phyloP scores from a whole-genome alignment of 1,284 basidiomycete species.

The Volvariella volvacea region DNA sequence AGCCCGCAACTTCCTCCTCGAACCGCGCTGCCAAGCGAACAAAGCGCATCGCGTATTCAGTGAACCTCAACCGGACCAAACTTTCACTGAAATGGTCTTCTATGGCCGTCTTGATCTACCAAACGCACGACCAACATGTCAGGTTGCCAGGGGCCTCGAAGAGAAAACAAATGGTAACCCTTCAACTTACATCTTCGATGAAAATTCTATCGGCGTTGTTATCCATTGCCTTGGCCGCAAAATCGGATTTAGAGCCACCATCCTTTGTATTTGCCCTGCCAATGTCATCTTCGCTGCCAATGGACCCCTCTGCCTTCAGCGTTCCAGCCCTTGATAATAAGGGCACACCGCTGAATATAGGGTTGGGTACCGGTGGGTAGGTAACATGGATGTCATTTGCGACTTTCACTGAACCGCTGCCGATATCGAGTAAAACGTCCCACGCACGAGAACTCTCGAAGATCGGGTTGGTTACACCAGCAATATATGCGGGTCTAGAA shows the following conservation, averaged over 20 bases:
- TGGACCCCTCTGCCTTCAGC: conserved; percentile 54
- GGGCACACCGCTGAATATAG: conserved; percentile 32
- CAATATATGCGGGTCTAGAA: conserved; percentile 81
- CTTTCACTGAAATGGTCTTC: conserved; percentile 41
- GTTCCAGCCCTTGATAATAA: conserved; percentile 49
- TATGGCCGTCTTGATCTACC: conserved; percentile 28
- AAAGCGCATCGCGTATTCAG: conserved; percentile 38
- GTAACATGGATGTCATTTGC: conserved; percentile 72
- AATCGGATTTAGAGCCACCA: conserved; percentile 37
- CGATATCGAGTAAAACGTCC: conserved; percentile 91
- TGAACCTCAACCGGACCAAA: conserved; percentile 36
- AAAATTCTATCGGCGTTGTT: conserved; percentile 76
- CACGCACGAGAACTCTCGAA: conserved; percentile 84
- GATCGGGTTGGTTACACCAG: conserved; percentile 94
- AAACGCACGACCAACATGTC: conserved; percentile 2
- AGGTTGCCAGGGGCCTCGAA: not conserved
- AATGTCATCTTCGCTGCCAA: conserved; percentile 57
- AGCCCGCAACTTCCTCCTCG: conserved; percentile 34
- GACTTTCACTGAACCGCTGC: conserved; percentile 79
- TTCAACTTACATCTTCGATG: conserved; percentile 79
- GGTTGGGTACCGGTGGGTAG: conserved; percentile 41
- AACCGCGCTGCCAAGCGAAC: conserved; percentile 37
- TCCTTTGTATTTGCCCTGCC: conserved; percentile 33
- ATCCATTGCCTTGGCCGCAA: conserved; percentile 42
- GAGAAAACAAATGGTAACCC: too few species aligned